A percentile compares a stretch with the other conserved stretches of the same genome.
phyloP scores from a whole-genome alignment of 2,329 filamentous ascomycete species.

The Aspergillus aculeatus region DNA sequence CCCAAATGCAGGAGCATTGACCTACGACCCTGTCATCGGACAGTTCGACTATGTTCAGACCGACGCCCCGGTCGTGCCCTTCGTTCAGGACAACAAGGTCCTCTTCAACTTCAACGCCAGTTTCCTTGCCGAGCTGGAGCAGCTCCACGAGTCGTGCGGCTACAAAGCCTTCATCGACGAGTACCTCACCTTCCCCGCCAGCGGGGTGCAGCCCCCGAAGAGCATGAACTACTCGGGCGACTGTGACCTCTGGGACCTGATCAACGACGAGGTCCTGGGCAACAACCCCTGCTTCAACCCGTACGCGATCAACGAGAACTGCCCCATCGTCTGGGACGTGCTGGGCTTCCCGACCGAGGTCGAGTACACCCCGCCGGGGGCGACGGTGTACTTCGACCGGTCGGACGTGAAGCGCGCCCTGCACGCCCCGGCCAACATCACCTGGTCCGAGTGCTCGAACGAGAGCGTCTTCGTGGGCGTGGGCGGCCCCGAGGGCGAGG shows the following conservation, averaged over 20 bases:
- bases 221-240: constrained; percentile 47
- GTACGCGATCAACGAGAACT: constrained; percentile 71
- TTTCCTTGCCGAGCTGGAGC: constrained; percentile 43
- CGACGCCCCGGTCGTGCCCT: constrained; percentile 42
- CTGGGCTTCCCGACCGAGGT: constrained; percentile 59
- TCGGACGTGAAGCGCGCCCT: constrained; percentile 67
- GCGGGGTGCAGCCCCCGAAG: constrained; percentile 56
- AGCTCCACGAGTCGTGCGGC: constrained; percentile 46
- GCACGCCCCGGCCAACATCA: constrained; percentile 52
- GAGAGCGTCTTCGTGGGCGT: constrained; percentile 47
- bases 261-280: constrained; percentile 53
- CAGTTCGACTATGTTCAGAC: constrained; percentile 35
- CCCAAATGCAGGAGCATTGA: constrained; percentile 50
- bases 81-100: constrained; percentile 43
- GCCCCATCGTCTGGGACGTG: constrained; percentile 68
- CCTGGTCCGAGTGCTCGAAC: constrained; percentile 36
- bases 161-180: constrained; percentile 48
- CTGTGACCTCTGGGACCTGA: constrained; percentile 60
- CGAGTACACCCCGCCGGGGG: constrained; percentile 61
- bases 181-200: constrained; percentile 54
- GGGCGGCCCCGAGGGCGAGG: constrained; percentile 31
- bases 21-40: constrained; percentile 68
- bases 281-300: constrained; percentile 78
- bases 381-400: constrained; percentile 68
- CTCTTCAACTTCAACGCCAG: constrained; percentile 48